Evolutionary conservation across 352 stramenopile genomes (phyloP).

Genomic region (Globisporangium heterothallicum): DNA sequence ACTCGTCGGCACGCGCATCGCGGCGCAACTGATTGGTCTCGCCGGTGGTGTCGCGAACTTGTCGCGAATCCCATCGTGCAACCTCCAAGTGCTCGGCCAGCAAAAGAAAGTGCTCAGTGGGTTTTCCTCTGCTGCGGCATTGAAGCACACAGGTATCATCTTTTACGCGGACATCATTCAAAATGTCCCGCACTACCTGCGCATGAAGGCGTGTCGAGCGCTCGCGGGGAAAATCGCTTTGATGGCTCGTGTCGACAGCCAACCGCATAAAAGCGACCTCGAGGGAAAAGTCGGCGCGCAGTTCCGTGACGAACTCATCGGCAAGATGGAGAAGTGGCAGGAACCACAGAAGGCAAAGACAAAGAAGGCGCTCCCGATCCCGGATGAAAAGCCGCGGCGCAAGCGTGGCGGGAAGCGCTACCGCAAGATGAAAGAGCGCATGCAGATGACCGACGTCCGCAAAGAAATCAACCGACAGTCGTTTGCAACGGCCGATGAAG

Average conservation of each 20-base stretch:
- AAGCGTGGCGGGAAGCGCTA: slow-evolving; percentile 93
- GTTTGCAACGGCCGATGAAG: slow-evolving; percentile 90
- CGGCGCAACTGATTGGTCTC: slow-evolving; percentile 92
- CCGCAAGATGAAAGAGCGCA: slow-evolving; percentile 96
- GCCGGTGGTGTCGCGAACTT: slow-evolving; percentile 93
- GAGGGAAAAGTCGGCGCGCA: slow-evolving; percentile 64
- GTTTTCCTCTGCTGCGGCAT: slow-evolving; percentile 76
- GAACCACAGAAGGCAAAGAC: slow-evolving; percentile 96
- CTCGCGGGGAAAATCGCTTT: slow-evolving; percentile 89
- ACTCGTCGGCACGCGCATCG: slow-evolving; percentile 93
- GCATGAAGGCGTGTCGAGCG: slow-evolving; percentile 92
- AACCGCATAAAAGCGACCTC: slow-evolving; percentile 67
- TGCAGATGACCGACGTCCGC: slow-evolving; percentile 97
- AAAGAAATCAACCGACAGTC: slow-evolving; percentile 95
- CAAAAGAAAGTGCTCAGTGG: slow-evolving; percentile 90
- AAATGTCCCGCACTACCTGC: slow-evolving; percentile 85
- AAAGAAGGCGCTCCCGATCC: slow-evolving; percentile 95
- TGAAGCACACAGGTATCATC: slow-evolving; percentile 93
- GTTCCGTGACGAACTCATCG: slow-evolving; percentile 89
- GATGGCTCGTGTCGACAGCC: slow-evolving; percentile 91
- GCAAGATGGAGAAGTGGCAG: slow-evolving; percentile 97
- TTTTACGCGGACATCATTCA: slow-evolving; percentile 92
- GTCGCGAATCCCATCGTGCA: slow-evolving; percentile 94
- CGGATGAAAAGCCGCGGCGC: slow-evolving; percentile 93
- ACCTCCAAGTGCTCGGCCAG: slow-evolving; percentile 96